Percentiles rank a stretch among this genome's conserved stretches.
Evolutionary conservation across 2,329 filamentous ascomycete genomes (phyloP).

Genomic region (Knoxdaviesia proteae): DNA sequence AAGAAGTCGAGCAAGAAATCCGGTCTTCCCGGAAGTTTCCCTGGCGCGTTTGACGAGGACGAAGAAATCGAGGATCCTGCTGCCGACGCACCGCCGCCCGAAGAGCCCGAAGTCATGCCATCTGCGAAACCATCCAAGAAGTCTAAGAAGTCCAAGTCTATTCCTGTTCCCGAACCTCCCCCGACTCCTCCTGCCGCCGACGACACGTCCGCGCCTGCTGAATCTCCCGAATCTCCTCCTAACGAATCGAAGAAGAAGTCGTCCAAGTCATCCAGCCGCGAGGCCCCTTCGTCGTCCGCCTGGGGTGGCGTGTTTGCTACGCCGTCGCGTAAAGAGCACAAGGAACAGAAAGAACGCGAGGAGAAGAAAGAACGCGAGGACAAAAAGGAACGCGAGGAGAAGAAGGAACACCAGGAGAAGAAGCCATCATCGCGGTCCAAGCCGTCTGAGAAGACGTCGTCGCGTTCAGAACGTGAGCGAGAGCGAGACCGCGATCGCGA

Average conservation of each 20-base stretch:
- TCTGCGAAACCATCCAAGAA: conserved; percentile 15
- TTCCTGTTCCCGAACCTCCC: conserved; percentile 22
- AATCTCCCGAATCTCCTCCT: too few relatives aligned
- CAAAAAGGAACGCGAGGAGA: conserved; percentile 20
- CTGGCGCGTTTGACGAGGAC: conserved; percentile 27
- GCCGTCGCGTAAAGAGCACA: conserved; percentile 14
- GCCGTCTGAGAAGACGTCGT: conserved; percentile 39
- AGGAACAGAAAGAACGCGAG: conserved; percentile 28
- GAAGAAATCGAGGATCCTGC: conserved; percentile 20
- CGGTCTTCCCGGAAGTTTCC: conserved; percentile 36
- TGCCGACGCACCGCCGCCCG: too few relatives aligned
- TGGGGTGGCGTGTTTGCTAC: conserved; percentile 58
- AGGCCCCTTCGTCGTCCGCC: conserved; percentile 30
- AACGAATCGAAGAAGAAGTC: conserved; percentile 53
- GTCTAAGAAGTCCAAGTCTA: conserved; percentile 10
- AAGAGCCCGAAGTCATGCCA: conserved; percentile 23
- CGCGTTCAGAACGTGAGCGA: conserved; percentile 8
- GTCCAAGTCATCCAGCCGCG: conserved; percentile 46
- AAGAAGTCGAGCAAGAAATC: conserved; percentile 5
- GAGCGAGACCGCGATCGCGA: conserved; percentile 1
- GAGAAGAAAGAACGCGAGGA: conserved; percentile 25
- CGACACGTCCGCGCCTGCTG: too few relatives aligned
- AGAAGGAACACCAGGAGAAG: conserved; percentile 35
- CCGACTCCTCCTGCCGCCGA: conserved; percentile 28
- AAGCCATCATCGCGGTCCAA: conserved; percentile 30